Conservation (phyloP, 768 basidiomycete genomes). For the Tylopilus felleus region DNA sequence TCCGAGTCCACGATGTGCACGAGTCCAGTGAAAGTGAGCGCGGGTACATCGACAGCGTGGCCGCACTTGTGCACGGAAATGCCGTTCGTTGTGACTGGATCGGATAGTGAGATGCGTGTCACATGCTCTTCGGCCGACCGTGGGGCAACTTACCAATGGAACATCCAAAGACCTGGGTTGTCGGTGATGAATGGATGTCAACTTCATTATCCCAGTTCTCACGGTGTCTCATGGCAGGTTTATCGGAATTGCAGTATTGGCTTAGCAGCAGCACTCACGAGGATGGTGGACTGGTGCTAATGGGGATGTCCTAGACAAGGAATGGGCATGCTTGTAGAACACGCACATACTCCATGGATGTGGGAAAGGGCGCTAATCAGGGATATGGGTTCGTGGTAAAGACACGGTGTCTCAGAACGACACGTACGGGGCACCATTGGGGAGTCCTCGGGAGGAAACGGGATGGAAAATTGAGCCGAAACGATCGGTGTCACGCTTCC, state of each 20-base stretch:
- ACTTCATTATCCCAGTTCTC: background rate
- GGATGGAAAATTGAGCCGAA: background rate
- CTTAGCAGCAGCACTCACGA: background rate
- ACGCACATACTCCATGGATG: background rate
- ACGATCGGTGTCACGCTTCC: background rate
- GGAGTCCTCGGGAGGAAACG: background rate
- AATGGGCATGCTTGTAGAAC: background rate
- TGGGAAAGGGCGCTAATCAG: background rate
- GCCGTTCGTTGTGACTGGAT: conserved; percentile 28
- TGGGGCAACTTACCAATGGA: conserved; percentile 33
- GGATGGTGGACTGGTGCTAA: background rate
- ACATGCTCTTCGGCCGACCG: too few relatives aligned
- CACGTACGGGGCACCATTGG: background rate
- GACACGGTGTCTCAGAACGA: background rate
- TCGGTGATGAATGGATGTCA: conserved; percentile 7
- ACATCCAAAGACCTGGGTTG: conserved; percentile 50
- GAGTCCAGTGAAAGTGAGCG: background rate
- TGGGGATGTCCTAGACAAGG: background rate
- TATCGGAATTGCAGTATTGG: background rate
- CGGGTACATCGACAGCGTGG: background rate
- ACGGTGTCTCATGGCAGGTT: background rate
- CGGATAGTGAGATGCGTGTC: background rate
- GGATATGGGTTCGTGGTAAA: too few relatives aligned
- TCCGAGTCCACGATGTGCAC: background rate
- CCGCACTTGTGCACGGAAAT: background rate